Evolutionary conservation across 495 filamentous ascomycete species (phyloP).

Genomic region (Tricharina praecox): DNA sequence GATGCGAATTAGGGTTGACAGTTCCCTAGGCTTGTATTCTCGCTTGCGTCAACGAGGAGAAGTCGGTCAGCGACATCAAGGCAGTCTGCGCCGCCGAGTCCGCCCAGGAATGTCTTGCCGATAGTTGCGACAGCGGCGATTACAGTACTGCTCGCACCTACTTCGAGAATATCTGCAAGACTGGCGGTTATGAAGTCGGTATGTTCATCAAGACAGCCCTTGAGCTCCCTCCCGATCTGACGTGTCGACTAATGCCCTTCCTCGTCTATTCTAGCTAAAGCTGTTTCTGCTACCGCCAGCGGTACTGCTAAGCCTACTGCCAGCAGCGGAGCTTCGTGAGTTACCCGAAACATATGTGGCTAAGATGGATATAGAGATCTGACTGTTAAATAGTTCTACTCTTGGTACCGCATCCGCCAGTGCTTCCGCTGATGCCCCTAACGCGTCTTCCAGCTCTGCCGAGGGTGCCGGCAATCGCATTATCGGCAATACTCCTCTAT

Average conservation of each 20-base stretch:
- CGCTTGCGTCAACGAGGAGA: slow-evolving; percentile 7
- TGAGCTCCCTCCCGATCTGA: too few species aligned
- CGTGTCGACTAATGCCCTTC: too few species aligned
- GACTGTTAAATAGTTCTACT: background rate
- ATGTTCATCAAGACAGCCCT: too few species aligned
- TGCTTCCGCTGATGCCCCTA: background rate
- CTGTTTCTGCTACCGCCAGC: too few species aligned
- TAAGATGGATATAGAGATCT: too few species aligned
- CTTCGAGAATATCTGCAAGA: slow-evolving; percentile 4
- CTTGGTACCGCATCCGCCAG: too few species aligned
- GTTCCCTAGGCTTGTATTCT: slow-evolving; percentile 22
- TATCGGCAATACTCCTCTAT: background rate
- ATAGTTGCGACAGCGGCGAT: background rate
- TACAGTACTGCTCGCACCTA: background rate
- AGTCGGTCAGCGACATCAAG: background rate
- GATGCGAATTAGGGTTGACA: slow-evolving; percentile 5
- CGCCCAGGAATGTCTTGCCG: background rate
- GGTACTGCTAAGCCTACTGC: too few species aligned
- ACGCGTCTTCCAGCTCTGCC: background rate
- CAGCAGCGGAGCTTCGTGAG: too few species aligned
- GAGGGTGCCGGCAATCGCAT: background rate
- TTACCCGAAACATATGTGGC: too few species aligned
- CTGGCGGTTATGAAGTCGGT: background rate
- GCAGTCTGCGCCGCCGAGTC: background rate
- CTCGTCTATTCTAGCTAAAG: too few species aligned